Base-by-base conservation (phyloP, 108 stramenopile species). In the Pseudonitzschia pungens region DNA sequence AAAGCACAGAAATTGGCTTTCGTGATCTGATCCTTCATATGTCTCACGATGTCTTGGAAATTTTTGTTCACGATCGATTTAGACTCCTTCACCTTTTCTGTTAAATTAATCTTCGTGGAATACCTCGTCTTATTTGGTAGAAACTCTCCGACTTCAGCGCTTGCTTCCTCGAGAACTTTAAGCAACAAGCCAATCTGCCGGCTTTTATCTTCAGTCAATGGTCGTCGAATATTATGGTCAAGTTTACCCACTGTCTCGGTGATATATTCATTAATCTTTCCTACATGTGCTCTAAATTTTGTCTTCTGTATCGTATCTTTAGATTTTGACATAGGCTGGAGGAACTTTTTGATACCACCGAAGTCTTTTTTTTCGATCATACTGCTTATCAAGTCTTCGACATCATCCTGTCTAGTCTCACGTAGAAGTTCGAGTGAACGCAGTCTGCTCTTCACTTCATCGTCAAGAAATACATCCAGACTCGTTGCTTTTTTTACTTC, bases 301-400 rank as follows among this genome's bases (percentile, higher is more conserved):
- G 83, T 70, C 42, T 73, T 65, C 52, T 84, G 84, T 18, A 87
- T 62, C 51, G 83, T 83, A 56, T 84, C 83, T 40, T 81, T 77
- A 15, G 86, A 77, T 14, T 70, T 24, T 21, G 79, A 68, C 31
- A 81, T 53, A 8, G 86, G 86, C 26, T 64, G 10, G 10, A 87
- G 43, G 42, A 87, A 76, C 41, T 66, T 73, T 11, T 71, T 54
- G 57, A 87, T 73, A n/a, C 79, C 73, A 62, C 70, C 58, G 65
- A 76, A 87, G 40, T 87, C 81, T 21, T 80, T 43, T 8, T 57
- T 74, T 18, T 32, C 16, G 52, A 84, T 87, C 79, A 83, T 71
- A 8, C 41, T 57, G 14, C 60, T 65, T 18, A 86, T 21, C 14
- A 62, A 44, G n/a, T 75, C 77, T 66, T 82, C 81, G 10, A 84